Evolutionary conservation across 768 basidiomycete genomes (phyloP).

Genomic region (Trametopsis cervina): DNA sequence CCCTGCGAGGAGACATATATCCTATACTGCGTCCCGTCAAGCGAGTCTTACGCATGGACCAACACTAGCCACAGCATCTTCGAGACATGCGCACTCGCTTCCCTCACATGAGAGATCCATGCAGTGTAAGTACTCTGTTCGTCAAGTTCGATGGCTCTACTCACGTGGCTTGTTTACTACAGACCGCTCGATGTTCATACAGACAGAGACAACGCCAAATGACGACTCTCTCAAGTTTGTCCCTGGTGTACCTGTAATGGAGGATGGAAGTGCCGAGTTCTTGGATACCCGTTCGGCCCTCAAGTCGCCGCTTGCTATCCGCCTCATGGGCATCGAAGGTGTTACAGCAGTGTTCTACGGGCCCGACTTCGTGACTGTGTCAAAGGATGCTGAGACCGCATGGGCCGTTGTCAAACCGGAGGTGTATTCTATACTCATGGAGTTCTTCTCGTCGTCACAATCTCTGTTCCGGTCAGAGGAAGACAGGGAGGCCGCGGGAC

Average conservation of each 20-base stretch:
- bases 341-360: slow-evolving; percentile 89
- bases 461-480: slow-evolving; percentile 80
- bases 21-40: slow-evolving; percentile 10
- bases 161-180: background rate
- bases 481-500: slow-evolving; percentile 74
- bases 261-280: slow-evolving; percentile 87
- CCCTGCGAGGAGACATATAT: slow-evolving; percentile 9
- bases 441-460: slow-evolving; percentile 90
- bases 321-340: slow-evolving; percentile 92
- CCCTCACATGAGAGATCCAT: slow-evolving; percentile 10
- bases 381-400: slow-evolving; percentile 76
- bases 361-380: slow-evolving; percentile 96
- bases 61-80: slow-evolving; percentile 29
- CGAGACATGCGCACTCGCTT: slow-evolving; percentile 7
- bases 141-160: background rate
- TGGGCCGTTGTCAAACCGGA: slow-evolving; percentile 96
- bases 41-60: slow-evolving; percentile 25
- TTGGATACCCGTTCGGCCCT: slow-evolving; percentile 83
- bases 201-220: slow-evolving; percentile 96
- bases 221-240: slow-evolving; percentile 98
- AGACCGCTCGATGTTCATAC: slow-evolving; percentile 96
- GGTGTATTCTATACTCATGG: slow-evolving; percentile 94
- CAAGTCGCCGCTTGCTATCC: slow-evolving; percentile 88
- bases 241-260: slow-evolving; percentile 86
- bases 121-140: slow-evolving; percentile 14